These are phyloP conservation scores for Carpinus fangiana DNA, from an alignment of 306 rosid species.

Conservation along the genomic window DNA sequence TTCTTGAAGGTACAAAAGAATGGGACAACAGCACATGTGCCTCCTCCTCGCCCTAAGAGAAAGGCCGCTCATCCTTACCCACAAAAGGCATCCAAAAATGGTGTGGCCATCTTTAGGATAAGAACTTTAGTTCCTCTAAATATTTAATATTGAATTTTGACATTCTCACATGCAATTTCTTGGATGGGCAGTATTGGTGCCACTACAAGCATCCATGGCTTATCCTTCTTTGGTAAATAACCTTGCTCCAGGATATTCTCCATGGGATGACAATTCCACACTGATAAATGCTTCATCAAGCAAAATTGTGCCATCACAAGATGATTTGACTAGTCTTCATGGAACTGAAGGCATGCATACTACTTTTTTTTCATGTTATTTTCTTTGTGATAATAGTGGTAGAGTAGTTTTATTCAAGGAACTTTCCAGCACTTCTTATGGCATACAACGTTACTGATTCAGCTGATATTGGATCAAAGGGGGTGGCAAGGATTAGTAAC, in stretches of 20 bases:
- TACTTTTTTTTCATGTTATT: constrained; percentile 19
- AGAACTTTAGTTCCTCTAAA: constrained; percentile 23
- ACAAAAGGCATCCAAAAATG: constrained; percentile 87
- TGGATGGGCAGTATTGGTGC: constrained; percentile 61
- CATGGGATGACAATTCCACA: constrained; percentile 74
- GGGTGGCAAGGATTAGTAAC: constrained; percentile 45
- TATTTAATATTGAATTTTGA: constrained; percentile 13
- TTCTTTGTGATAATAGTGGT: constrained; percentile 11
- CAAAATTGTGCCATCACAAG: constrained; percentile 41
- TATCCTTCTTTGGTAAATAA: constrained; percentile 61
- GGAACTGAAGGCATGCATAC: constrained; percentile 61
- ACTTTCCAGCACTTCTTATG: constrained; percentile 51
- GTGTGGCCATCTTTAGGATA: constrained; percentile 38
- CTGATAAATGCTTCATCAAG: constrained; percentile 47
- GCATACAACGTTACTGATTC: constrained; percentile 57
- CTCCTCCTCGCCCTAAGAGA: constrained; percentile 98
- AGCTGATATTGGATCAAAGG: constrained; percentile 81
- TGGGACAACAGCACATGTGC: constrained; percentile 83
- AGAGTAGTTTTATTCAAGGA: constrained; percentile 30
- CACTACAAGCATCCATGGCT: constrained; percentile 70
- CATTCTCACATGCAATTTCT: constrained; percentile 30
- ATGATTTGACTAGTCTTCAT: constrained; percentile 49
- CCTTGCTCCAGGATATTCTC: constrained; percentile 49
- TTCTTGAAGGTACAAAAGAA: constrained; percentile 90
- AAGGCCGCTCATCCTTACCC: constrained; percentile 96